Evolutionary conservation across 1,284 basidiomycete species (phyloP).

Genomic region (Anthracocystis panici-leucophaei): DNA sequence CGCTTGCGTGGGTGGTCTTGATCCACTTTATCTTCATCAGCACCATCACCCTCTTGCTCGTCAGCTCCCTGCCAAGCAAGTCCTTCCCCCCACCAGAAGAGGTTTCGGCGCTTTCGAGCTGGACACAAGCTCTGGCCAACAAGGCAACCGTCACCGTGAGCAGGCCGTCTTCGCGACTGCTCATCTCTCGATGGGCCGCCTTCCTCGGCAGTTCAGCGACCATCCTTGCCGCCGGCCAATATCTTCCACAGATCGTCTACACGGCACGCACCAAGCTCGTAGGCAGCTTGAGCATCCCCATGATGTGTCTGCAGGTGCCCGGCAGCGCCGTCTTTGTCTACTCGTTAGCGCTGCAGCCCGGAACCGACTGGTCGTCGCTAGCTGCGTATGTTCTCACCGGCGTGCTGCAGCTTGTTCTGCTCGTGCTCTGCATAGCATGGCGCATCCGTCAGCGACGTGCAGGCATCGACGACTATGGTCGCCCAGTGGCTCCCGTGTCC

Average conservation of each 20-base stretch:
- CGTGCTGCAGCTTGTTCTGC: constrained; percentile 83
- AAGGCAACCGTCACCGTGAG: constrained; percentile 15
- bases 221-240: constrained; percentile 83
- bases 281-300: constrained; percentile 89
- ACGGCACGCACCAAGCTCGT: constrained; percentile 85
- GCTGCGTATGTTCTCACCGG: constrained; percentile 83
- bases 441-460: constrained; percentile 75
- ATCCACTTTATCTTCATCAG: constrained; percentile 74
- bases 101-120: constrained; percentile 24
- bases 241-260: constrained; percentile 85
- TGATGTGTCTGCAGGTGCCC: constrained; percentile 94
- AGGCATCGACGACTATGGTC: constrained; percentile 93
- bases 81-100: constrained; percentile 47
- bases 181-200: constrained; percentile 77
- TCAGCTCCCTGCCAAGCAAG: constrained; percentile 30
- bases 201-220: constrained; percentile 88
- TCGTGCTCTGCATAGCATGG: constrained; percentile 73
- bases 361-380: constrained; percentile 58
- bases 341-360: constrained; percentile 72
- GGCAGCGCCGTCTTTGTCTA: constrained; percentile 89
- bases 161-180: constrained; percentile 55
- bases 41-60: constrained; percentile 34
- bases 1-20: constrained; percentile 79
- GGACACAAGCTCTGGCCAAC: constrained; percentile 18
- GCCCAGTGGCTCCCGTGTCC: constrained; percentile 72